Conservation (phyloP, 2,329 filamentous ascomycete species). For the Aspergillus fumigatiaffinis region DNA sequence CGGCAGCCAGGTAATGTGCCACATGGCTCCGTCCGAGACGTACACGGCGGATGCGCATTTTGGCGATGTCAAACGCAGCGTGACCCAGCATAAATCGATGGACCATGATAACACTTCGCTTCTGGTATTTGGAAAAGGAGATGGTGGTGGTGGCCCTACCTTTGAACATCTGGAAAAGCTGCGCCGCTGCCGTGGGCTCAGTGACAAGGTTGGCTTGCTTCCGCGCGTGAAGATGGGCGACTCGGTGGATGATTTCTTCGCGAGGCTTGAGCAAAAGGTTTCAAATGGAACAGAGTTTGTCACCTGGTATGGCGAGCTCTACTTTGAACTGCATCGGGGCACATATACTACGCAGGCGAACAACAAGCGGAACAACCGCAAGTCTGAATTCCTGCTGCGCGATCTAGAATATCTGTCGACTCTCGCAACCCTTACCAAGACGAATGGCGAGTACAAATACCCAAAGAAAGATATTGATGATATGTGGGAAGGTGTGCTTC, state of each 20-base stretch:
- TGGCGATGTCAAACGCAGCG: constrained; percentile 84
- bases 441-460: constrained; percentile 69
- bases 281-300: constrained; percentile 65
- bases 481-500: constrained; percentile 89
- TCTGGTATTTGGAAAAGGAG: constrained; percentile 92
- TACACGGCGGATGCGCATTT: constrained; percentile 95
- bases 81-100: constrained; percentile 91
- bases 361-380: constrained; percentile 92
- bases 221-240: constrained; percentile 85
- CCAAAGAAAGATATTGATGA: constrained; percentile 90
- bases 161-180: constrained; percentile 94
- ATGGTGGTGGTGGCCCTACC: constrained; percentile 91
- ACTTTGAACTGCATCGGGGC: constrained; percentile 94
- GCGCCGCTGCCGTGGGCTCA: constrained; percentile 83
- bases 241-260: constrained; percentile 93
- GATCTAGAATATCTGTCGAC: constrained; percentile 87
- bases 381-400: constrained; percentile 76
- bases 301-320: constrained; percentile 97
- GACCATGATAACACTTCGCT: constrained; percentile 88
- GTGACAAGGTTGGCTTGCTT: constrained; percentile 76
- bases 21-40: constrained; percentile 94
- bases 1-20: constrained; percentile 92
- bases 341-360: constrained; percentile 97
- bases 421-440: constrained; percentile 66
- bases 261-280: constrained; percentile 73